Percentiles rank a stretch among this genome's conserved stretches.
Evolutionary conservation across 2,329 filamentous ascomycete genomes (phyloP).

Genomic region (Penicillium sp.): DNA sequence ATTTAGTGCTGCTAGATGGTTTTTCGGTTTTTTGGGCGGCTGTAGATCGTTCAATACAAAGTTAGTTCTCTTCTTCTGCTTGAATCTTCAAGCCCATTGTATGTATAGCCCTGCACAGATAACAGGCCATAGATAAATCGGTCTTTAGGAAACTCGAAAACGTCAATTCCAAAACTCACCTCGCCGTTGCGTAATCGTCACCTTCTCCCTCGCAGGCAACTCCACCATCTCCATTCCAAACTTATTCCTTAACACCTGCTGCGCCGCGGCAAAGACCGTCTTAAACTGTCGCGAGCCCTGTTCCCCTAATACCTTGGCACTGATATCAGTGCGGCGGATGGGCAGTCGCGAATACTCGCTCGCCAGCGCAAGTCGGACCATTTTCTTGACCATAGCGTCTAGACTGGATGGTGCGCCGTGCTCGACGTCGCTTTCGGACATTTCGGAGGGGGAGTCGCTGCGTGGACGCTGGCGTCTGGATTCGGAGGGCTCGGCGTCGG

Average conservation of each 20-base stretch:
- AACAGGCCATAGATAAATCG: too few species aligned
- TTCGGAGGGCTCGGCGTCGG: slow-evolving; percentile 11
- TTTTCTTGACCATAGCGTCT: slow-evolving; percentile 59
- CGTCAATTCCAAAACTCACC: slow-evolving; percentile 52
- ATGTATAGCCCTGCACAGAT: too few species aligned
- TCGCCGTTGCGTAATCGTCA: slow-evolving; percentile 77
- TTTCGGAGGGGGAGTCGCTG: slow-evolving; percentile 8
- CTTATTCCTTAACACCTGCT: slow-evolving; percentile 67
- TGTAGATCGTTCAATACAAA: slow-evolving; percentile 19
- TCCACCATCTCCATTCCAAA: slow-evolving; percentile 96
- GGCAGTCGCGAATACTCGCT: slow-evolving; percentile 63
- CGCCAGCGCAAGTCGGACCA: slow-evolving; percentile 64
- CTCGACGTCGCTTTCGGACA: slow-evolving; percentile 20
- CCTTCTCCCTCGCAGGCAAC: slow-evolving; percentile 77
- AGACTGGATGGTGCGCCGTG: slow-evolving; percentile 31
- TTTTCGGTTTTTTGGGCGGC: slow-evolving; percentile 55
- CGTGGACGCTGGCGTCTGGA: slow-evolving; percentile 21
- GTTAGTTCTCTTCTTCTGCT: not conserved
- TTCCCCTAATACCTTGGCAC: slow-evolving; percentile 69
- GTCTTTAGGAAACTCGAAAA: too few species aligned
- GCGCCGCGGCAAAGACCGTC: slow-evolving; percentile 74
- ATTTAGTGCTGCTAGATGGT: slow-evolving; percentile 59
- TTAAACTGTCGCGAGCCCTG: slow-evolving; percentile 72
- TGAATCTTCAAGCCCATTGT: too few species aligned
- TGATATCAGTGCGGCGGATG: slow-evolving; percentile 62